Conservation (phyloP, 1,284 basidiomycete genomes). For the Prillingera fragicola region DNA sequence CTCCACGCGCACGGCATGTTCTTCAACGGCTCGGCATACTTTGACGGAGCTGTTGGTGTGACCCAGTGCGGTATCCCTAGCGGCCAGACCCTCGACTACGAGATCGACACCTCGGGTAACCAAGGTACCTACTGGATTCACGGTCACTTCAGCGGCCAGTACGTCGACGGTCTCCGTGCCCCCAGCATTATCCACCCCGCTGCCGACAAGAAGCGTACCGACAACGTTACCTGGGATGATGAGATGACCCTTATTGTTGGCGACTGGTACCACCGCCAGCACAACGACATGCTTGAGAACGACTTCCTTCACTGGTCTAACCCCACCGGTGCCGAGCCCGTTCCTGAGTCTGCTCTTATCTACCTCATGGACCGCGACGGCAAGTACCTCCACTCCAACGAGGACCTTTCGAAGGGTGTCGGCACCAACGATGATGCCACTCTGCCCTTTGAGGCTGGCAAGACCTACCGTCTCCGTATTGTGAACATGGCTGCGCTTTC, state of each 20-base stretch:
- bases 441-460: constrained; percentile 72
- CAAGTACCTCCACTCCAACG: constrained; percentile 56
- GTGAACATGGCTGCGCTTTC: constrained; percentile 62
- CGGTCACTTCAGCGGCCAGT: constrained; percentile 63
- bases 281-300: constrained; percentile 56
- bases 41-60: constrained; percentile 77
- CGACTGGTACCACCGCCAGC: constrained; percentile 75
- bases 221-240: constrained; percentile 66
- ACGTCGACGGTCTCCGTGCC: constrained; percentile 56
- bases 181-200: constrained; percentile 66
- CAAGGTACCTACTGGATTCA: constrained; percentile 86
- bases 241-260: constrained; percentile 80
- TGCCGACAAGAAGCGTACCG: constrained; percentile 48
- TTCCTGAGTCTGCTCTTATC: constrained; percentile 76
- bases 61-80: constrained; percentile 85
- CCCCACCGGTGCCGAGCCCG: constrained; percentile 78
- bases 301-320: constrained; percentile 68
- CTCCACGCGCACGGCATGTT: constrained; percentile 86
- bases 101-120: constrained; percentile 58
- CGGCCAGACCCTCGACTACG: constrained; percentile 67
- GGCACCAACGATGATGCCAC: constrained; percentile 67
- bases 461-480: constrained; percentile 63
- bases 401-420: constrained; percentile 50
- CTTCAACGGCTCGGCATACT: constrained; percentile 78
- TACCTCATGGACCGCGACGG: constrained; percentile 71